These are phyloP conservation scores for Prototheca wickerhamii DNA, from an alignment of 163 green algal species.

Conservation along the genomic window DNA sequence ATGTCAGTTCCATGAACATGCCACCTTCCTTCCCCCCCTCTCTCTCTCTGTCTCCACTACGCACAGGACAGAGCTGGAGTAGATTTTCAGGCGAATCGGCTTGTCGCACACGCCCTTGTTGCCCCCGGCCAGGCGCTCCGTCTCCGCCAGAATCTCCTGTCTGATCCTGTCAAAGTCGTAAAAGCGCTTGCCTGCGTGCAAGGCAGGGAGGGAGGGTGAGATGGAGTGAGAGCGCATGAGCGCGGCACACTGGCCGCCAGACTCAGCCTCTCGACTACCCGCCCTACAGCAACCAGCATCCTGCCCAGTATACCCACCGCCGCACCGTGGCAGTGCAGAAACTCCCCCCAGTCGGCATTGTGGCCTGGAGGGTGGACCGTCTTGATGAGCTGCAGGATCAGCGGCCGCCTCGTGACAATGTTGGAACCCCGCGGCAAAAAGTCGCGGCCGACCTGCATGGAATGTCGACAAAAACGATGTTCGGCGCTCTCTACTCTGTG, in stretches of 20 bases:
- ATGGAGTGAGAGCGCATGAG: background rate
- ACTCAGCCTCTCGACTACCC: background rate
- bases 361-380: slow-evolving; percentile 1
- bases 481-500: background rate
- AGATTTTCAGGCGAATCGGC: slow-evolving; percentile 92
- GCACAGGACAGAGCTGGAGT: slow-evolving; percentile 80
- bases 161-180: slow-evolving; percentile 73
- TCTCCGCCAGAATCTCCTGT: slow-evolving; percentile 89
- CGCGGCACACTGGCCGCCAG: background rate
- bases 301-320: background rate
- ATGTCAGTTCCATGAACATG: background rate
- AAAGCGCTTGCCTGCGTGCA: slow-evolving; percentile 58
- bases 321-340: slow-evolving; percentile 60
- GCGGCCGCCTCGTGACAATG: slow-evolving; percentile 88
- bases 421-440: slow-evolving; percentile 90
- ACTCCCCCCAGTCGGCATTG: slow-evolving; percentile 85
- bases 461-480: background rate
- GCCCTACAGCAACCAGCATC: background rate
- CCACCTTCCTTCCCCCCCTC: too few species aligned
- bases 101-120: slow-evolving; percentile 87
- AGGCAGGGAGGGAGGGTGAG: background rate
- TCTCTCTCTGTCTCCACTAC: too few species aligned
- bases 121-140: slow-evolving; percentile 71
- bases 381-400: slow-evolving; percentile 88
- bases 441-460: slow-evolving; percentile 77